These are phyloP conservation scores for Stentor coeruleus DNA, from an alignment of 73 alveolate genomes.

Conservation along the genomic window DNA sequence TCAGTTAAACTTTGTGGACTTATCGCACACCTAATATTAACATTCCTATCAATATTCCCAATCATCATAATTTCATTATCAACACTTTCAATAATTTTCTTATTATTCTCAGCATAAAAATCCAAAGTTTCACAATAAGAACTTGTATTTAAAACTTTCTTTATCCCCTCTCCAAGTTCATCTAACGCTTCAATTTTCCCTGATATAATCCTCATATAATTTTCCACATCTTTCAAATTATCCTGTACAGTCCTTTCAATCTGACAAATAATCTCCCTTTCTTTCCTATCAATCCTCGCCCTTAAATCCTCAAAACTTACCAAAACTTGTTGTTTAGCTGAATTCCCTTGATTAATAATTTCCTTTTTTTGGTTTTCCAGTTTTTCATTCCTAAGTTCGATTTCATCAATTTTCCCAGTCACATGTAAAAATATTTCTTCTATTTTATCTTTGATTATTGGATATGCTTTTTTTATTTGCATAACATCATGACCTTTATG, in stretches of 20 bases:
- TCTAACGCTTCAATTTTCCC: conserved; percentile 45
- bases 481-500: conserved; percentile 76
- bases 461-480: conserved; percentile 72
- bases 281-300: conserved; percentile 59
- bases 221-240: conserved; percentile 53
- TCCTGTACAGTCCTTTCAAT: conserved; percentile 52
- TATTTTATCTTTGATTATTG: conserved; percentile 53
- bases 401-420: conserved; percentile 50
- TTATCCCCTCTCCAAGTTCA: conserved; percentile 42
- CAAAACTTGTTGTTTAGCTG: conserved; percentile 49
- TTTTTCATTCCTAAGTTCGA: conserved; percentile 34
- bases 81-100: conserved; percentile 43
- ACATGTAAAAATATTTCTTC: conserved; percentile 50
- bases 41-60: too few relatives aligned
- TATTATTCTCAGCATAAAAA: conserved; percentile 56
- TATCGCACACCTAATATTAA: too few relatives aligned
- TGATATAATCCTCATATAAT: conserved; percentile 40
- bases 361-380: conserved; percentile 66
- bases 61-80: too few relatives aligned
- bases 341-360: conserved; percentile 40
- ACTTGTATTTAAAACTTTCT: conserved; percentile 36
- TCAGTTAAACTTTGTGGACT: too few relatives aligned
- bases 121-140: conserved; percentile 57
- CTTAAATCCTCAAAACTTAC: conserved; percentile 64
- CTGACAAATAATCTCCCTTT: conserved; percentile 57